Evolutionary conservation across 208 protist genomes (phyloP).

Genomic region (Leptomonas pyrrhocoris): DNA sequence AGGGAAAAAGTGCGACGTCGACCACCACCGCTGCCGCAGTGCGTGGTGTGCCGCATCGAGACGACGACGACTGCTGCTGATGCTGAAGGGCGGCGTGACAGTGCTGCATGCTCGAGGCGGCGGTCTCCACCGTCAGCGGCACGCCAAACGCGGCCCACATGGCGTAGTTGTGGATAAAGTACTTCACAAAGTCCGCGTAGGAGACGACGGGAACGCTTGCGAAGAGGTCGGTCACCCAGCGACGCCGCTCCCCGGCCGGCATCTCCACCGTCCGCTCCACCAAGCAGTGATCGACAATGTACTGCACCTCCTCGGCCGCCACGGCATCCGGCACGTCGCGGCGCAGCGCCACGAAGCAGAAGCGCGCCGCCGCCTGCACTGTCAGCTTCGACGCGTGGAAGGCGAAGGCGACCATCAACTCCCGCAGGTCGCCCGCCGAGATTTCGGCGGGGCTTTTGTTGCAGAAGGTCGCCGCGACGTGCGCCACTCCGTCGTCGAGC

Average conservation of each 20-base stretch:
- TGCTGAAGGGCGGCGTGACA: constrained; percentile 38
- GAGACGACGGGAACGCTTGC: constrained; percentile 42
- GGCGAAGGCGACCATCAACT: constrained; percentile 73
- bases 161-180: constrained; percentile 80
- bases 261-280: constrained; percentile 81
- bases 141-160: constrained; percentile 79
- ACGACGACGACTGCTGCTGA: neutral
- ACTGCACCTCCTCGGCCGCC: constrained; percentile 68
- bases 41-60: neutral
- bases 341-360: constrained; percentile 85
- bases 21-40: constrained; percentile 1
- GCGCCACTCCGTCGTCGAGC: constrained; percentile 52
- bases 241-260: constrained; percentile 58
- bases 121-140: constrained; percentile 49
- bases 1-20: constrained; percentile 14
- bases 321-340: constrained; percentile 80
- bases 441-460: constrained; percentile 35
- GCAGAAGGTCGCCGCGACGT: constrained; percentile 49
- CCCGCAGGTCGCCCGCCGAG: constrained; percentile 52
- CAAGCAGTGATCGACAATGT: constrained; percentile 75
- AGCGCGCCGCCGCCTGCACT: constrained; percentile 70
- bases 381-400: constrained; percentile 67
- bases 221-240: constrained; percentile 76
- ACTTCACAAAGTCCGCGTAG: constrained; percentile 69
- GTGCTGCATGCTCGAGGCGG: constrained; percentile 40